Evolutionary conservation across 179 eudicot species (phyloP).

Genomic region (Camellia oleifera): DNA sequence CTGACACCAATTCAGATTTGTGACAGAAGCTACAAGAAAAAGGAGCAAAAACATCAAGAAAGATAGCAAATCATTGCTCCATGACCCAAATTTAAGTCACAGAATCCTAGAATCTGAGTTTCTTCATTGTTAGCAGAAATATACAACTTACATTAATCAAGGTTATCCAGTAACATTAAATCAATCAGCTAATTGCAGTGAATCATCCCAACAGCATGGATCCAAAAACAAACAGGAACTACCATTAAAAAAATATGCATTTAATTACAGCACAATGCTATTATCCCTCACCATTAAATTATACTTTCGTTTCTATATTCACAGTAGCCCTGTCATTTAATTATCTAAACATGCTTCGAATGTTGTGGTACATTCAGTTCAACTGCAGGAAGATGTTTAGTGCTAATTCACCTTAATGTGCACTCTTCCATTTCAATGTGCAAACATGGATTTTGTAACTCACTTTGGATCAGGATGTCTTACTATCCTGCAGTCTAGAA

Average conservation of each 20-base stretch:
- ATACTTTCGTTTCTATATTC: neutral
- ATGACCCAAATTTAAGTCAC: neutral
- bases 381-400: neutral
- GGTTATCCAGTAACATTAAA: neutral
- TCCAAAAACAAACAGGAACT: neutral
- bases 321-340: neutral
- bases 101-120: neutral
- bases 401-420: neutral
- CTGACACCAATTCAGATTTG: slow-evolving; percentile 4
- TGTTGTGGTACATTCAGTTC: neutral
- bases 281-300: neutral
- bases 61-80: neutral
- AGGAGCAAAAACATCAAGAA: neutral
- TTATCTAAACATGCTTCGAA: neutral
- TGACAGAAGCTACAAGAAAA: neutral
- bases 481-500: neutral
- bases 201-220: neutral
- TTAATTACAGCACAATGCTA: too few relatives aligned
- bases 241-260: neutral
- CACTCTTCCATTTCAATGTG: neutral
- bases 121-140: neutral
- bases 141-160: neutral
- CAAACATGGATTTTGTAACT: neutral
- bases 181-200: neutral
- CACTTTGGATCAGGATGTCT: neutral